A percentile compares a stretch with the other conserved stretches of the same genome.
These are phyloP conservation scores for Aureobasidium lini DNA, from an alignment of 2,329 filamentous ascomycete species.

Conservation along the genomic window DNA sequence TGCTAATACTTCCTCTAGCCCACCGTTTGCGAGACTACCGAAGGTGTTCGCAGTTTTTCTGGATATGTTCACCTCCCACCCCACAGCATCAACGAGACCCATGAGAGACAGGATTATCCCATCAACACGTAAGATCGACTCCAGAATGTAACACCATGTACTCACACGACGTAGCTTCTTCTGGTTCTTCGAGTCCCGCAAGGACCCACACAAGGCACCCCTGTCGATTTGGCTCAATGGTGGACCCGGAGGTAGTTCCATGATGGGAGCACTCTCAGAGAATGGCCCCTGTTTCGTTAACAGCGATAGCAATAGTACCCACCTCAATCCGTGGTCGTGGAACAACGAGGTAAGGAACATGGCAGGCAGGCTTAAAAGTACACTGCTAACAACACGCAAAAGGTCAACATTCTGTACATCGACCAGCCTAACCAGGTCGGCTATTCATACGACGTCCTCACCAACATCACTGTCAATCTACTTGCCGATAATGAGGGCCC, in stretches of 20 bases:
- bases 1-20: constrained; percentile 14
- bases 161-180: constrained; percentile 41
- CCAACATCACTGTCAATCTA: constrained; percentile 25
- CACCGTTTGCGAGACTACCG: constrained; percentile 41
- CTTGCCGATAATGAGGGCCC: constrained; percentile 6
- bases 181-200: constrained; percentile 54
- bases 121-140: constrained; percentile 23
- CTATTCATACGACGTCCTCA: constrained; percentile 33
- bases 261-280: constrained; percentile 42
- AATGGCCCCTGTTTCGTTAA: constrained; percentile 50
- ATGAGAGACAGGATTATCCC: constrained; percentile 21
- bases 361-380: neutral
- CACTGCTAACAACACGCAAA: neutral
- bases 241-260: constrained; percentile 47
- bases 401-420: constrained; percentile 50
- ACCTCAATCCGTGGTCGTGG: constrained; percentile 54
- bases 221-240: constrained; percentile 52
- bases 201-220: constrained; percentile 46
- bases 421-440: constrained; percentile 56
- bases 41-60: constrained; percentile 39
- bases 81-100: constrained; percentile 18
- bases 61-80: constrained; percentile 26
- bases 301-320: constrained; percentile 43
- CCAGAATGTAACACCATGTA: constrained; percentile 21
- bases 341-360: constrained; percentile 34